Percentiles rank a stretch among this genome's conserved stretches.
These are phyloP conservation scores for Coleophoma crateriformis DNA, from an alignment of 2,329 filamentous ascomycete species.

Conservation along the genomic window DNA sequence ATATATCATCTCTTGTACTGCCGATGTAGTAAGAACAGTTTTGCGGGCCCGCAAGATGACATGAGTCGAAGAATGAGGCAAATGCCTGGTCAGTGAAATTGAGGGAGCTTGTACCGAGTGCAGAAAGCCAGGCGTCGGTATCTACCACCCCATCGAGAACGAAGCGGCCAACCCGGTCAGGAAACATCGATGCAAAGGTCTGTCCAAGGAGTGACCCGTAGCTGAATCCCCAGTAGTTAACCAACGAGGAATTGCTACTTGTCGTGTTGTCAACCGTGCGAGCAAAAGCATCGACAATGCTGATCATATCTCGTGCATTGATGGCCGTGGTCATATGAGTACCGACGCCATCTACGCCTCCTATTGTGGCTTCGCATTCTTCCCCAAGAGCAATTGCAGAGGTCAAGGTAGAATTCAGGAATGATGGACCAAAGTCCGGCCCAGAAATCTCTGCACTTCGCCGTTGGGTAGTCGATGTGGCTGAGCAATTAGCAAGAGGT, in stretches of 20 bases:
- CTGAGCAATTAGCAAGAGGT: conserved; percentile 40
- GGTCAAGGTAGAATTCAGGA: conserved; percentile 35
- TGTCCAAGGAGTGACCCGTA: conserved; percentile 39
- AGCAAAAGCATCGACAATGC: conserved; percentile 23
- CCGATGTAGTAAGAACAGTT: conserved; percentile 17
- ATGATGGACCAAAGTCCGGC: conserved; percentile 20
- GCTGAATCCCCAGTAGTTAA: conserved; percentile 45
- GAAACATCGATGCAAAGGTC: conserved; percentile 37
- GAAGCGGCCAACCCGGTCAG: conserved; percentile 33
- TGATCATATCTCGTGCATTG: conserved; percentile 25
- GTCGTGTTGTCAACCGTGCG: conserved; percentile 7
- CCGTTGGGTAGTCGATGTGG: background rate
- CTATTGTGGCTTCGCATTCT: conserved; percentile 33
- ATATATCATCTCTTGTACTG: conserved; percentile 14
- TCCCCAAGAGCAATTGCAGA: conserved; percentile 35
- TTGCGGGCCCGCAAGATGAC: conserved; percentile 25
- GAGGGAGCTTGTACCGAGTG: conserved; percentile 30
- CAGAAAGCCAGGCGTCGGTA: conserved; percentile 14
- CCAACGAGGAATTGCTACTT: conserved; percentile 4
- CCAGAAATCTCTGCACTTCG: background rate
- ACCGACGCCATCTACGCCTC: conserved; percentile 35
- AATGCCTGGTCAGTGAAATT: conserved; percentile 16
- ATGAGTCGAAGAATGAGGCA: conserved; percentile 18
- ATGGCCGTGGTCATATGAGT: conserved; percentile 21
- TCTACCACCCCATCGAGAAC: conserved; percentile 23